phyloP scores from a whole-genome alignment of 2,329 filamentous ascomycete genomes.

The Penicillium sp. region DNA sequence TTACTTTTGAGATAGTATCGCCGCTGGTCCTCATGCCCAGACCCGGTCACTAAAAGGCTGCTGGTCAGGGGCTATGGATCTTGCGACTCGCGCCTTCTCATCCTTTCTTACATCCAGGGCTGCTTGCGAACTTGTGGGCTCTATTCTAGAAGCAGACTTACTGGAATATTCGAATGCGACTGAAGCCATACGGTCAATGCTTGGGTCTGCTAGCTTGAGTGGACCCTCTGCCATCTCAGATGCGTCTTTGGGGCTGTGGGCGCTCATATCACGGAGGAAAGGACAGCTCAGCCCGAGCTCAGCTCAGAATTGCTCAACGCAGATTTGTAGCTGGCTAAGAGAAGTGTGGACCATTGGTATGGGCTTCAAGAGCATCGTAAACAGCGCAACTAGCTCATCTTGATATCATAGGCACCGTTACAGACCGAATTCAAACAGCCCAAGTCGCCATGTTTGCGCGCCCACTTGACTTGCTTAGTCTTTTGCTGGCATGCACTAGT shows the following conservation, averaged over 20 bases:
- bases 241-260: slow-evolving; percentile 71
- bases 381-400: slow-evolving; percentile 5
- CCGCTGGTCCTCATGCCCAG: slow-evolving; percentile 33
- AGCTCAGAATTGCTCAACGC: slow-evolving; percentile 64
- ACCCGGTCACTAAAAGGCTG: slow-evolving; percentile 43
- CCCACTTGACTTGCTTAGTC: slow-evolving; percentile 63
- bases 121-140: slow-evolving; percentile 69
- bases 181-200: slow-evolving; percentile 68
- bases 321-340: slow-evolving; percentile 77
- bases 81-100: slow-evolving; percentile 67
- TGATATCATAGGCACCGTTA: slow-evolving; percentile 48
- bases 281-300: slow-evolving; percentile 66
- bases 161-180: slow-evolving; percentile 65
- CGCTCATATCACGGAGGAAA: slow-evolving; percentile 63
- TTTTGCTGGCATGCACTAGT: slow-evolving; percentile 70
- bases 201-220: slow-evolving; percentile 74
- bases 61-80: slow-evolving; percentile 76
- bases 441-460: slow-evolving; percentile 62
- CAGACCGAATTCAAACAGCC: slow-evolving; percentile 65
- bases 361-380: slow-evolving; percentile 26
- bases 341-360: slow-evolving; percentile 78
- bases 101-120: slow-evolving; percentile 70
- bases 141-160: slow-evolving; percentile 64
- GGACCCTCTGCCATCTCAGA: slow-evolving; percentile 79
- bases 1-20: slow-evolving; percentile 32